Evolutionary conservation across 768 basidiomycete genomes (phyloP).

Genomic region (Tylopilus plumbeoviolaceoides): DNA sequence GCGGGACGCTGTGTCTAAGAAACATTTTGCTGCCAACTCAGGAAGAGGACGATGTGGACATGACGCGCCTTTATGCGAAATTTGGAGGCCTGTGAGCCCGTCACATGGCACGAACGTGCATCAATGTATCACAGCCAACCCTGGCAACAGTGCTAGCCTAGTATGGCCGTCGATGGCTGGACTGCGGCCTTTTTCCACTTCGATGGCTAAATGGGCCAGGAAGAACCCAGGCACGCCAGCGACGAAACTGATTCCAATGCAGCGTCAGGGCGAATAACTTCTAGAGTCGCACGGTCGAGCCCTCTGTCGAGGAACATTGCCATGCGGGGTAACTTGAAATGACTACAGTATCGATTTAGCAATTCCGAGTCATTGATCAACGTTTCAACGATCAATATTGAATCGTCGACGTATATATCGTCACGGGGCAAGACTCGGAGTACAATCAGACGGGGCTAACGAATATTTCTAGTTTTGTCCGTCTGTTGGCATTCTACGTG

Average conservation of each 20-base stretch:
- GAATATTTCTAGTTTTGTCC: constrained; percentile 6
- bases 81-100: background rate
- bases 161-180: no score
- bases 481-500: constrained; percentile 1
- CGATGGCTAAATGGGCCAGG: no score
- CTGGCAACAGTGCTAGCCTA: no score
- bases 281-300: background rate
- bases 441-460: constrained; percentile 11
- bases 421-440: background rate
- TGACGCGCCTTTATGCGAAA: constrained; percentile 1
- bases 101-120: constrained; percentile 22
- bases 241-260: no score
- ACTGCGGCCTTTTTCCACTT: no score
- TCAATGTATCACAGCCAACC: constrained; percentile 11
- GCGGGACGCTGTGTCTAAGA: background rate
- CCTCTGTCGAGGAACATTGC: background rate
- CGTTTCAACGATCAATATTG: no score
- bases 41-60: background rate
- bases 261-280: background rate
- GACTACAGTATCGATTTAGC: constrained; percentile 10
- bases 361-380: no score
- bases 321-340: constrained; percentile 7
- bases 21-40: constrained; percentile 7
- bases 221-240: background rate
- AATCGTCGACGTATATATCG: background rate